phyloP scores from a whole-genome alignment of 306 rosid genomes.

The Inga laurina region DNA sequence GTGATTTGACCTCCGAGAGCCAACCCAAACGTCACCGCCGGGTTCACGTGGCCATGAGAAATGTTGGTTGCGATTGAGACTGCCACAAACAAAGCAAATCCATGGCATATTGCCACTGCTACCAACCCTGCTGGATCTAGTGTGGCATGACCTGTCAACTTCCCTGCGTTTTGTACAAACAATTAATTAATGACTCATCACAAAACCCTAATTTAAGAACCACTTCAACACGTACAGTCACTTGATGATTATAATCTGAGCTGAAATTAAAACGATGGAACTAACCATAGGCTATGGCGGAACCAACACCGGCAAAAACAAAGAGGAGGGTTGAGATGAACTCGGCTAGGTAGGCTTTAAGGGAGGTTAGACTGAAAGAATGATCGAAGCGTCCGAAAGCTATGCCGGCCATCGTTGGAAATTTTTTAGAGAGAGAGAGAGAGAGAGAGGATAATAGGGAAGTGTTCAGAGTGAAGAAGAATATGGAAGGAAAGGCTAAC shows the following conservation, averaged over 20 bases:
- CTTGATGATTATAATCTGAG: not conserved
- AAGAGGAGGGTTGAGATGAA: slow-evolving; percentile 92
- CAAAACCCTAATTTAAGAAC: not conserved
- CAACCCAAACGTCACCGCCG: slow-evolving; percentile 89
- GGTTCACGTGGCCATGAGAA: slow-evolving; percentile 94
- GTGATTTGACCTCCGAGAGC: slow-evolving; percentile 92
- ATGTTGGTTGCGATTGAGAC: slow-evolving; percentile 80
- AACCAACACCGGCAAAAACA: slow-evolving; percentile 91
- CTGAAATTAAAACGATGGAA: slow-evolving; percentile 6
- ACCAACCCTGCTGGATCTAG: slow-evolving; percentile 82
- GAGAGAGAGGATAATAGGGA: slow-evolving; percentile 23
- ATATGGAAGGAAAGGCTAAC: slow-evolving; percentile 33
- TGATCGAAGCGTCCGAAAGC: slow-evolving; percentile 76
- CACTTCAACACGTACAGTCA: not conserved
- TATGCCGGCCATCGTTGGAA: slow-evolving; percentile 62
- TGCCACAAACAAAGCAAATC: slow-evolving; percentile 88
- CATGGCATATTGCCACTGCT: slow-evolving; percentile 76
- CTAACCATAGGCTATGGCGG: slow-evolving; percentile 76
- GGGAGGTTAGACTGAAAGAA: slow-evolving; percentile 67
- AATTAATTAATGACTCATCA: not conserved
- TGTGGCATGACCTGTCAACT: slow-evolving; percentile 76
- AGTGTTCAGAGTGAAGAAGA: not conserved
- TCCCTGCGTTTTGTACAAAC: slow-evolving; percentile 42
- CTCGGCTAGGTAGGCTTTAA: slow-evolving; percentile 83
- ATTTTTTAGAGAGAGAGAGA: not conserved